These are phyloP conservation scores for Zygosaccharomyces kombuchaensis DNA, from an alignment of 805 yeast genomes.

Conservation along the genomic window DNA sequence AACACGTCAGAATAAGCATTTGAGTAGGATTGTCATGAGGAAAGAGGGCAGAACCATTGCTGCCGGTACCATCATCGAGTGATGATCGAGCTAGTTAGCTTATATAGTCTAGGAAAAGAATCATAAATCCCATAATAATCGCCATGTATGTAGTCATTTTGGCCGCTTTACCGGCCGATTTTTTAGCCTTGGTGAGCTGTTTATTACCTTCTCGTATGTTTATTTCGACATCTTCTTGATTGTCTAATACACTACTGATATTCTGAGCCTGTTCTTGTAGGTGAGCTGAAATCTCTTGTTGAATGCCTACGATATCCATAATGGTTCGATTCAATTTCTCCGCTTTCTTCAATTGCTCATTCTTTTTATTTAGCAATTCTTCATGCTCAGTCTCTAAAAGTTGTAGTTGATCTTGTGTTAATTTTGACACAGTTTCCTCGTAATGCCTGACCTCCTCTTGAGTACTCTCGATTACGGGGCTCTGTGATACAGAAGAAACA, in stretches of 20 bases:
- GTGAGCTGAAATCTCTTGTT: slow-evolving; percentile 70
- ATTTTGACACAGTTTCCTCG: slow-evolving; percentile 33
- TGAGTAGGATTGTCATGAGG: slow-evolving; percentile 94
- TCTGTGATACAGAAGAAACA: slow-evolving; percentile 31
- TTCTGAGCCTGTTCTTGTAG: slow-evolving; percentile 67
- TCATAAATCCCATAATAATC: slow-evolving; percentile 49
- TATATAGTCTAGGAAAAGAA: slow-evolving; percentile 53
- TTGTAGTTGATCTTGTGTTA: slow-evolving; percentile 53
- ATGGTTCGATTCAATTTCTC: slow-evolving; percentile 57
- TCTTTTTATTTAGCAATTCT: slow-evolving; percentile 48
- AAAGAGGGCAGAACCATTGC: slow-evolving; percentile 98
- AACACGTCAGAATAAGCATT: slow-evolving; percentile 79
- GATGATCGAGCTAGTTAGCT: slow-evolving; percentile 22
- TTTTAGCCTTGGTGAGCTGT: slow-evolving; percentile 63
- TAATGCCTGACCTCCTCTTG: slow-evolving; percentile 36
- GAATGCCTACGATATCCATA: slow-evolving; percentile 69
- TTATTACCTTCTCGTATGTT: slow-evolving; percentile 71
- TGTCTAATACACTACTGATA: slow-evolving; percentile 57
- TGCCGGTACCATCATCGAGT: slow-evolving; percentile 85
- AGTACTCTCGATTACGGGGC: slow-evolving; percentile 23
- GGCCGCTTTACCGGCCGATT: slow-evolving; percentile 58
- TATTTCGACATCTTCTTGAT: slow-evolving; percentile 59
- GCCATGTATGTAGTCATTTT: slow-evolving; percentile 53
- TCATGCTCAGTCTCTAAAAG: slow-evolving; percentile 56
- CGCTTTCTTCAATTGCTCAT: slow-evolving; percentile 57